Evolutionary conservation across 2,329 filamentous ascomycete species (phyloP), one percentile per base, ranked within the genome.

Genomic region (Hymenoscyphus occultus): DNA sequence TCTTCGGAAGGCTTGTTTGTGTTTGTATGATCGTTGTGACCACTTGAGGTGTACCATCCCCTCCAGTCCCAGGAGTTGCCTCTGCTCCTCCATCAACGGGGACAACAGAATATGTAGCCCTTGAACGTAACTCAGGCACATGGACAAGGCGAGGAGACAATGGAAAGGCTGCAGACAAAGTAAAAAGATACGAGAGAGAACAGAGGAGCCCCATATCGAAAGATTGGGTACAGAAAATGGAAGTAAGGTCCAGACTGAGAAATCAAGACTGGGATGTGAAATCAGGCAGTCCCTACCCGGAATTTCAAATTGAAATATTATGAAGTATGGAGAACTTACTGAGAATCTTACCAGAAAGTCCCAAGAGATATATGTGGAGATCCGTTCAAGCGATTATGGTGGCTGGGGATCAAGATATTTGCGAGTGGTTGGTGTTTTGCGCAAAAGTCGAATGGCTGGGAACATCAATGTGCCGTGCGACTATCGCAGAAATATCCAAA

Each of bases 51-150:
- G 59, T 19, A 7, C 35, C 35, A 39, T 48, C 28, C 7, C 64
- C 66, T 28, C 62, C 60, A 16, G 31, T 66, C 59, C 61, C 59
- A 56, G 39, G 39, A 5, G 66, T 51, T 35, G 67, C 62, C n/a
- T 67, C 62, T 35, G 71, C 63, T 22, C 73, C 73, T 32, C 75
- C 75, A 70, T 76, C 74, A n/a, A 77, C 75, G 42, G 73, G 64
- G 14, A 77, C 74, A 59, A 77, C 74, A 10, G 75, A 75, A 63
- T 77, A 77, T 19, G 69, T 69, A 68, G 72, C 73, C 59, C 73
- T 69, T 60, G 63, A 65, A 45, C 66, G 60, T 16, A 74, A 45
- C 19, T 69, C 64, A 1, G 67, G 45, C 5, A 57, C 57, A 16
- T 63, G 56, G n/a, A 56, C 1, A 54, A 65, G 66, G 45, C 61